A percentile compares a stretch with the other conserved stretches of the same genome.
These are phyloP conservation scores for Vitis hybrid DNA, from an alignment of 177 flowering plant species.

Conservation along the genomic window DNA sequence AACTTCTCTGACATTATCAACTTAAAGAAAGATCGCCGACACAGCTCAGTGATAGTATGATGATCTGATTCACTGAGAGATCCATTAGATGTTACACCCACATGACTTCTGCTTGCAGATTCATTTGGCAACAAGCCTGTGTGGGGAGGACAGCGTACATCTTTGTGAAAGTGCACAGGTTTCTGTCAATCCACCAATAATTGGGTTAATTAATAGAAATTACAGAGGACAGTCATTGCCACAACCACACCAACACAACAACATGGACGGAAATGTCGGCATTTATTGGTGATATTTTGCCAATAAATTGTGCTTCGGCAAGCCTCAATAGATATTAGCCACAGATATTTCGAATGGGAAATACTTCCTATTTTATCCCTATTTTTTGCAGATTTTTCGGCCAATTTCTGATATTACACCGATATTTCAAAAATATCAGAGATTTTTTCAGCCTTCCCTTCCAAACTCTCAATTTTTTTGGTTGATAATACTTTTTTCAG, in stretches of 20 bases:
- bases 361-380: no score
- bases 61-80: constrained; percentile 12
- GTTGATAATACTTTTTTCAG: no score
- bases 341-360: no score
- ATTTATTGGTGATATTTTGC: no score
- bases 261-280: background rate
- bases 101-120: constrained; percentile 18
- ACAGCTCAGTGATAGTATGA: constrained; percentile 30
- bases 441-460: no score
- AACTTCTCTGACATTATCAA: constrained; percentile 63
- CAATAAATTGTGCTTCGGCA: background rate
- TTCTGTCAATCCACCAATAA: constrained; percentile 34
- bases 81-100: constrained; percentile 25
- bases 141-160: constrained; percentile 15
- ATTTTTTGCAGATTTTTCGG: no score
- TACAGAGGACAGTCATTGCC: background rate
- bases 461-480: no score
- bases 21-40: constrained; percentile 45
- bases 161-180: constrained; percentile 16
- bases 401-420: no score
- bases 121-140: constrained; percentile 23
- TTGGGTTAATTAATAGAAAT: background rate
- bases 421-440: no score
- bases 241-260: background rate
- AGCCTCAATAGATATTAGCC: no score